These are phyloP conservation scores for Rasamsonia emersonii DNA, from an alignment of 2,329 filamentous ascomycete species.

Conservation along the genomic window DNA sequence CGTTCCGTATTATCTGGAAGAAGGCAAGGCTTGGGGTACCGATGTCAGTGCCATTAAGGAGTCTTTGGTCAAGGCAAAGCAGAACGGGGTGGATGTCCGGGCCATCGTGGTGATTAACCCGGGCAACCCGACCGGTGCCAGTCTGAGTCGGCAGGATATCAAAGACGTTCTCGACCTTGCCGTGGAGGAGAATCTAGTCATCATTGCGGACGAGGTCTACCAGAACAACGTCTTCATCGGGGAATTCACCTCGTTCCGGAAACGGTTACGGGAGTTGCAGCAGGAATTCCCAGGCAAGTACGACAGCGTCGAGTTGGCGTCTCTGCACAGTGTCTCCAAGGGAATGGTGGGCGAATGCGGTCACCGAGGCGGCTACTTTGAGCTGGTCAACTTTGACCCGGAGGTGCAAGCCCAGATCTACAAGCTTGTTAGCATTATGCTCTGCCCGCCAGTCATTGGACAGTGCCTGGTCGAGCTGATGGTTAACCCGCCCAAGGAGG, in stretches of 20 bases:
- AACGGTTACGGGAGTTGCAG: conserved; percentile 71
- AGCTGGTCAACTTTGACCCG: conserved; percentile 80
- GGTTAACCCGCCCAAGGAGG: conserved; percentile 84
- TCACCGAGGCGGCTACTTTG: conserved; percentile 95
- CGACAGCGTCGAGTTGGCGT: conserved; percentile 79
- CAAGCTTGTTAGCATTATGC: conserved; percentile 96
- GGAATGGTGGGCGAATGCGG: conserved; percentile 99
- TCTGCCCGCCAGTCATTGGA: conserved; percentile 89
- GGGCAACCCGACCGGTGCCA: conserved; percentile 91
- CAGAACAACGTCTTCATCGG: conserved; percentile 97
- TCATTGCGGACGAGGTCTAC: conserved; percentile 96
- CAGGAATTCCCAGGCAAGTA: conserved; percentile 64
- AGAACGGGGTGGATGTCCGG: conserved; percentile 74
- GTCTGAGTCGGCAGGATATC: conserved; percentile 69
- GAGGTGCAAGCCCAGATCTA: conserved; percentile 89
- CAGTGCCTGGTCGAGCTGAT: conserved; percentile 96
- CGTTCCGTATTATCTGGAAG: conserved; percentile 91
- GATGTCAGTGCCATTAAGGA: conserved; percentile 68
- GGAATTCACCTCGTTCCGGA: conserved; percentile 93
- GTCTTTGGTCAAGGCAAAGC: conserved; percentile 64
- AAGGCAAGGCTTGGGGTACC: conserved; percentile 78
- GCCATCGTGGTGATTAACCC: conserved; percentile 97
- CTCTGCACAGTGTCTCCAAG: conserved; percentile 89
- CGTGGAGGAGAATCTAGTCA: conserved; percentile 71
- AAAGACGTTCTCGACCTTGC: conserved; percentile 80